phyloP scores from a whole-genome alignment of 2,329 filamentous ascomycete genomes.

The Fusarium circinatum region DNA sequence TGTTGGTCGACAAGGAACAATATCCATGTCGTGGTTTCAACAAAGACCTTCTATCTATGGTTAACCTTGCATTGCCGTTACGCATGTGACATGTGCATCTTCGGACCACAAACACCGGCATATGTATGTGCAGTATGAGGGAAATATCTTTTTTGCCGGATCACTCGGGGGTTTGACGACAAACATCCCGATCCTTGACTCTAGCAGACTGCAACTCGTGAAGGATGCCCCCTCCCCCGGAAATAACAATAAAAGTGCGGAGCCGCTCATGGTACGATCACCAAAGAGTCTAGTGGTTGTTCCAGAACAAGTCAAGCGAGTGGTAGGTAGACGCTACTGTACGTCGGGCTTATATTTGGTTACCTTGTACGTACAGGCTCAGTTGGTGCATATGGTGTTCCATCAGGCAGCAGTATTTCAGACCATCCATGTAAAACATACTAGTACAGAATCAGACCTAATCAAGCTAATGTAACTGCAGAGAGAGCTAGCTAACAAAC shows the following conservation, averaged over 20 bases:
- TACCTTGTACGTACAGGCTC: neutral
- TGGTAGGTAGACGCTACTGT: neutral
- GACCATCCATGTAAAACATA: slow-evolving; percentile 14
- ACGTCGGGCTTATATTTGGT: slow-evolving; percentile 19
- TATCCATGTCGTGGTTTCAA: slow-evolving; percentile 5
- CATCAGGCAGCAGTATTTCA: slow-evolving; percentile 31
- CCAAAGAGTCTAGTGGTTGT: neutral
- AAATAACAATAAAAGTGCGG: slow-evolving; percentile 21
- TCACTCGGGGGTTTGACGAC: slow-evolving; percentile 2
- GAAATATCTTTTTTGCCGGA: slow-evolving; percentile 6
- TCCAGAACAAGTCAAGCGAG: neutral
- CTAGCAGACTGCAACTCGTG: neutral
- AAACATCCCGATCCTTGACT: slow-evolving; percentile 4
- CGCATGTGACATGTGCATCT: slow-evolving; percentile 12
- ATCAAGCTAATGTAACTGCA: neutral
- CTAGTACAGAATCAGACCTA: slow-evolving; percentile 18
- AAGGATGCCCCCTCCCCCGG: neutral
- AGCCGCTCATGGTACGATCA: slow-evolving; percentile 26
- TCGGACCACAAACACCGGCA: slow-evolving; percentile 9
- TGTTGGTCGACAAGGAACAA: neutral
- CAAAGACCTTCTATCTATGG: slow-evolving; percentile 28
- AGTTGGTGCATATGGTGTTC: neutral
- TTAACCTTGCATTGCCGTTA: slow-evolving; percentile 4
- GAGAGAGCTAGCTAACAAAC: neutral
- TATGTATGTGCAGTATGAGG: neutral